A percentile compares a stretch with the other conserved stretches of the same genome.
These are phyloP conservation scores for Inosperma sp. DNA, from an alignment of 768 basidiomycete genomes.

Conservation along the genomic window DNA sequence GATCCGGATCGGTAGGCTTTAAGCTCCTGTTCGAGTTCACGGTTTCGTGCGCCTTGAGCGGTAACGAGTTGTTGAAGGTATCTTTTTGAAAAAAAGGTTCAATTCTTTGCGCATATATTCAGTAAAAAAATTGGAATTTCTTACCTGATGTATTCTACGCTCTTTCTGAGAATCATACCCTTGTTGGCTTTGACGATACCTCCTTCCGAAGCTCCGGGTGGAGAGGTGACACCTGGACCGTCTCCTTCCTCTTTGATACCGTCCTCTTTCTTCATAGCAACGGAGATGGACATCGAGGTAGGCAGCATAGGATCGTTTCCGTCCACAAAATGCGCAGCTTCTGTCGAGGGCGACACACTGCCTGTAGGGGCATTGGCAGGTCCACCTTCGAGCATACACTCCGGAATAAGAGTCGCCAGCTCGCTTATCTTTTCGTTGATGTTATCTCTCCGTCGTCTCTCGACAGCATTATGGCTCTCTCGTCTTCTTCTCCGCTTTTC, in stretches of 20 bases:
- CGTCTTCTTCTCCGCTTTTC: slow-evolving; percentile 79
- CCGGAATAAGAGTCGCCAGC: slow-evolving; percentile 83
- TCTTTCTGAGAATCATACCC: slow-evolving; percentile 88
- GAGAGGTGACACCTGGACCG: neutral
- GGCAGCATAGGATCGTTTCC: slow-evolving; percentile 14
- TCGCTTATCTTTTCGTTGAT: slow-evolving; percentile 96
- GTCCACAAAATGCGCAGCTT: slow-evolving; percentile 12
- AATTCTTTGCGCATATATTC: neutral
- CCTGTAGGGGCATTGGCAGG: neutral
- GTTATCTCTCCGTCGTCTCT: slow-evolving; percentile 81
- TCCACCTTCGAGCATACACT: slow-evolving; percentile 68
- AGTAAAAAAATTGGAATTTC: slow-evolving; percentile 13
- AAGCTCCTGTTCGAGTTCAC: slow-evolving; percentile 74
- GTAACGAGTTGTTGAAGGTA: slow-evolving; percentile 85
- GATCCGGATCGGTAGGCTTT: slow-evolving; percentile 34
- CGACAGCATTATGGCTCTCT: slow-evolving; percentile 91
- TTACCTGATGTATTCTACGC: slow-evolving; percentile 63
- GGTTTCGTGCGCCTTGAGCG: slow-evolving; percentile 71
- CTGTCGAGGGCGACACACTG: slow-evolving; percentile 2
- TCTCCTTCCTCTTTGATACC: slow-evolving; percentile 7
- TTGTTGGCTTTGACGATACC: slow-evolving; percentile 84
- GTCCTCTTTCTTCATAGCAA: slow-evolving; percentile 1
- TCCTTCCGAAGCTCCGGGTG: slow-evolving; percentile 24
- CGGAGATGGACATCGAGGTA: slow-evolving; percentile 1
- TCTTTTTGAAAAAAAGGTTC: slow-evolving; percentile 33